These are phyloP conservation scores for Marasmius fiardii DNA, from an alignment of 1,284 basidiomycete genomes.

Conservation along the genomic window DNA sequence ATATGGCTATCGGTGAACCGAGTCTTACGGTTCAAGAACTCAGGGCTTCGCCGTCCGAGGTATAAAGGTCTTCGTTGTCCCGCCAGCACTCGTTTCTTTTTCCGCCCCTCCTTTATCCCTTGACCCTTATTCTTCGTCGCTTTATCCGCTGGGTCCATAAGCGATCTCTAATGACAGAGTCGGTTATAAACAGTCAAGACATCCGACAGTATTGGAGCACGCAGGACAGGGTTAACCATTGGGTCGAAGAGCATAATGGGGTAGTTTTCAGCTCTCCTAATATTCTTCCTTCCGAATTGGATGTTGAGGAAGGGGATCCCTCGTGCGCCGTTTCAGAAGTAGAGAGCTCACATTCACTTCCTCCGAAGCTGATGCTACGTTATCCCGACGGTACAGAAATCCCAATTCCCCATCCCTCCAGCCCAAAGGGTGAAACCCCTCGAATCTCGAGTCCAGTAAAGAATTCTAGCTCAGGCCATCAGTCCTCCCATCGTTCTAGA, in stretches of 20 bases:
- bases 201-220: conserved; percentile 52
- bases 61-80: conserved; percentile 11
- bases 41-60: conserved; percentile 1
- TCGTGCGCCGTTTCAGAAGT: conserved; percentile 53
- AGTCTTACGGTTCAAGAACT: background rate
- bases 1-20: conserved; percentile 3
- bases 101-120: conserved; percentile 1
- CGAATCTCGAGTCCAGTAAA: conserved; percentile 11
- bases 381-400: conserved; percentile 64
- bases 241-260: conserved; percentile 48
- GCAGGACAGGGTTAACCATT: conserved; percentile 56
- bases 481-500: conserved; percentile 12
- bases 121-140: conserved; percentile 9
- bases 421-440: conserved; percentile 14
- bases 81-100: conserved; percentile 2
- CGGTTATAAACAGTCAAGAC: conserved; percentile 55
- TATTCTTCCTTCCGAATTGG: conserved; percentile 49
- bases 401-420: conserved; percentile 43
- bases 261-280: conserved; percentile 53
- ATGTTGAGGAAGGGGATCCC: conserved; percentile 40
- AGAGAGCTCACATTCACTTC: conserved; percentile 60
- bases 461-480: conserved; percentile 20
- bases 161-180: conserved; percentile 56
- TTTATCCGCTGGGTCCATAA: conserved; percentile 4
- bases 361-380: conserved; percentile 67